Percentiles rank a stretch among this genome's conserved stretches.
These are phyloP conservation scores for Colletotrichum magnum DNA, from an alignment of 2,329 filamentous ascomycete species.

Conservation along the genomic window DNA sequence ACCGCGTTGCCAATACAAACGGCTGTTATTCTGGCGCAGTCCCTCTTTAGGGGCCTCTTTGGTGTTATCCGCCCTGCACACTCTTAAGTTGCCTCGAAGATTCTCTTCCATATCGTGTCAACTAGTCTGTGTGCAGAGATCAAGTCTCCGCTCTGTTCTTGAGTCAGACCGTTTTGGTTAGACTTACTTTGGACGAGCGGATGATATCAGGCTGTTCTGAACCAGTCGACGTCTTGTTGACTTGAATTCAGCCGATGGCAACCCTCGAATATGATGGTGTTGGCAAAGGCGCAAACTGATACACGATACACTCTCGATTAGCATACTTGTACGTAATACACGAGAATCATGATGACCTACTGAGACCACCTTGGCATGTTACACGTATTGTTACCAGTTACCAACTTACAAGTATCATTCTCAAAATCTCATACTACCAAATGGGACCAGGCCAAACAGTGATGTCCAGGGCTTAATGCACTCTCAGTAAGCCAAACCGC, in stretches of 20 bases:
- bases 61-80: constrained; percentile 73
- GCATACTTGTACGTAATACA: neutral
- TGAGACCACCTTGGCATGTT: neutral
- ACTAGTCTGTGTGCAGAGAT: constrained; percentile 98
- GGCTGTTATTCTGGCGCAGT: constrained; percentile 36
- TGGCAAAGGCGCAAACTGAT: constrained; percentile 39
- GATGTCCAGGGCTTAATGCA: neutral
- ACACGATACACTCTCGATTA: constrained; percentile 14
- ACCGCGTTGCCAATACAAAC: constrained; percentile 28
- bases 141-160: constrained; percentile 61
- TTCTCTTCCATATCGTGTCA: constrained; percentile 85
- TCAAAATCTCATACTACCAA: too few species aligned
- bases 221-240: constrained; percentile 26
- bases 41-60: constrained; percentile 28
- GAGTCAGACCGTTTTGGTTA: constrained; percentile 67
- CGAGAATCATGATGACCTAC: neutral
- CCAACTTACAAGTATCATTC: too few species aligned
- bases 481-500: constrained; percentile 12
- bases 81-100: constrained; percentile 95
- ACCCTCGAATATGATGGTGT: constrained; percentile 23
- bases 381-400: too few species aligned
- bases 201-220: constrained; percentile 38
- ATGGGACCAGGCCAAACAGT: too few species aligned
- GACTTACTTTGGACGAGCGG: constrained; percentile 44
- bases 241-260: constrained; percentile 25